Evolutionary conservation across 805 yeast species (phyloP).

Genomic region (Monosporozyma siamensis): DNA sequence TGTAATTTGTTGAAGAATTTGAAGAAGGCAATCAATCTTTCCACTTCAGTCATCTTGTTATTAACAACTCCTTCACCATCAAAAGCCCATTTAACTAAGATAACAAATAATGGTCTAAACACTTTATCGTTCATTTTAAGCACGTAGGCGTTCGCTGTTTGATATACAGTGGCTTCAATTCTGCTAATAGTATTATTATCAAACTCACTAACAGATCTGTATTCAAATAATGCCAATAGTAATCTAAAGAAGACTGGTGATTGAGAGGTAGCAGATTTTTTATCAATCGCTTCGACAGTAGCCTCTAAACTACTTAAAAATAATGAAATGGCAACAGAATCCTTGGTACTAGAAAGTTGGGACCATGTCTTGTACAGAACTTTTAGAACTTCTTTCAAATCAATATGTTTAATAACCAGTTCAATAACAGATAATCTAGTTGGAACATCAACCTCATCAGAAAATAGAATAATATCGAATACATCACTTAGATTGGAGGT

Average conservation of each 20-base stretch:
- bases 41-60: constrained; percentile 37
- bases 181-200: constrained; percentile 69
- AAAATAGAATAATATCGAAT: constrained; percentile 46
- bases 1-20: constrained; percentile 79
- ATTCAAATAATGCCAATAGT: constrained; percentile 62
- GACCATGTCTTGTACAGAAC: constrained; percentile 59
- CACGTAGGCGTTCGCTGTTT: constrained; percentile 65
- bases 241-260: constrained; percentile 60
- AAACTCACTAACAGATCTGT: constrained; percentile 46
- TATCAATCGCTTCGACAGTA: constrained; percentile 57
- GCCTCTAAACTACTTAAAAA: constrained; percentile 59
- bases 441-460: constrained; percentile 48
- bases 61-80: constrained; percentile 63
- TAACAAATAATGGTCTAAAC: constrained; percentile 86
- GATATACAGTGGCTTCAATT: constrained; percentile 67
- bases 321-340: constrained; percentile 51
- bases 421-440: constrained; percentile 56
- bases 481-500: constrained; percentile 57
- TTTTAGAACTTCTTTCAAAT: constrained; percentile 50
- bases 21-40: constrained; percentile 66
- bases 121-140: constrained; percentile 89
- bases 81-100: constrained; percentile 84
- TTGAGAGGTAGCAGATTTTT: constrained; percentile 65
- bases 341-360: constrained; percentile 29
- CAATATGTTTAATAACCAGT: constrained; percentile 56